Conservation (phyloP, 805 yeast genomes). For the Spathaspora sp. region DNA sequence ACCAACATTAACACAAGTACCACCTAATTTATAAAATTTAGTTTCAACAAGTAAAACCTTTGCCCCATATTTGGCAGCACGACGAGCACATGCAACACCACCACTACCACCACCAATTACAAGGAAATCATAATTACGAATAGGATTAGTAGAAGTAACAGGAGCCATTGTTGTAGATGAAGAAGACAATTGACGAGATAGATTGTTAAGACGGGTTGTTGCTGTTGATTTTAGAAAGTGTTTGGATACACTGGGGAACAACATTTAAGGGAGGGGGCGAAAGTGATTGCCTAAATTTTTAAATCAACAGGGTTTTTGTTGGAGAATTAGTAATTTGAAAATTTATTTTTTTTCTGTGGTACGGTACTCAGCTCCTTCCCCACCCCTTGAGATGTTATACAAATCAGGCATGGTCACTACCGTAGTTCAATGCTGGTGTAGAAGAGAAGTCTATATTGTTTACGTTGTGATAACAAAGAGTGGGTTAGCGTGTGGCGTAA, state of each 20-base stretch:
- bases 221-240: conserved; percentile 1
- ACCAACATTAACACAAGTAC: conserved; percentile 98
- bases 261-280: neutral
- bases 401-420: no score
- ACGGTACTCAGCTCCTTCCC: neutral
- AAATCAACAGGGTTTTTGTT: neutral
- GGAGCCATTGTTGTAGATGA: conserved; percentile 49
- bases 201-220: conserved; percentile 16
- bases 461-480: no score
- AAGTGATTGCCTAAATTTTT: neutral
- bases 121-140: conserved; percentile 74
- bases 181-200: conserved; percentile 26
- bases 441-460: no score
- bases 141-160: conserved; percentile 20
- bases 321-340: neutral
- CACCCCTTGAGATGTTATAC: no score
- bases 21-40: conserved; percentile 69
- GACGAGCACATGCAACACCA: conserved; percentile 97
- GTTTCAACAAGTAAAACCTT: conserved; percentile 81
- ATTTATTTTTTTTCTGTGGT: neutral
- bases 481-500: no score
- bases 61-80: conserved; percentile 93
- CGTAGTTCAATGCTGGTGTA: no score
- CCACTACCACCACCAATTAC: conserved; percentile 99
- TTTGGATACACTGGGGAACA: neutral